Base-by-base conservation (phyloP, 306 rosid genomes). In the Medicago arabica region DNA sequence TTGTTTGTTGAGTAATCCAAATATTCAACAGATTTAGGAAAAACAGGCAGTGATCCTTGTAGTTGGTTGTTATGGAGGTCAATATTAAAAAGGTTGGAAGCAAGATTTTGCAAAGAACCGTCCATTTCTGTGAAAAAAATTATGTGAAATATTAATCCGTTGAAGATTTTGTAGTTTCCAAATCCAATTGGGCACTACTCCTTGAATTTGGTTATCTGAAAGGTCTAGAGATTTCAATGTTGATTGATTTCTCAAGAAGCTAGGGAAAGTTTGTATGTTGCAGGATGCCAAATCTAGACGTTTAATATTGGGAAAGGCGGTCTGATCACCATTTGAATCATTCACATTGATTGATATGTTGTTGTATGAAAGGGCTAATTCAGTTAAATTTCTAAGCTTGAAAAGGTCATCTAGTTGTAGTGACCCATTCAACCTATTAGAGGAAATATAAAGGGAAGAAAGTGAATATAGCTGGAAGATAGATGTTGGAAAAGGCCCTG, bases 101-200 rank as follows among this genome's bases (percentile, higher is more conserved):
- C 6, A 1, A 50, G 3, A 16, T 50, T 50, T 15, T 50, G 18
- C 0, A 15, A 5, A 6, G 55, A 16, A 14, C 55, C 55, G n/a
- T 50, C 55, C 55, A 50, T n/a, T 4, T 50, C 19, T 5, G 19
- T 50, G 18, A 50, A 19, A 2, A 2, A n/a, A 15, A 50, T n/a
- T 50, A 19, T 50, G 55, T 34, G 97, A 89, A 41, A 89, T 73
- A 81, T 89, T 91, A 19, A 87, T 61, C 14, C 13, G 8, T 0
- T 0, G 0, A 39, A 89, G 83, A 43, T 0, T 10, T 2, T n/a
- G 41, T 8, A 83, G 49, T 38, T 7, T 44, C 88, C 86, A 86
- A 40, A 88, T 76, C 91, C 91, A 85, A 19, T 39, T 76, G 25
- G 96, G 92, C 31, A 88, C 36, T 17, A 4, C 10, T n/a, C 86